Evolutionary conservation across 495 filamentous ascomycete genomes (phyloP).

Genomic region (Penicillium paxilli): DNA sequence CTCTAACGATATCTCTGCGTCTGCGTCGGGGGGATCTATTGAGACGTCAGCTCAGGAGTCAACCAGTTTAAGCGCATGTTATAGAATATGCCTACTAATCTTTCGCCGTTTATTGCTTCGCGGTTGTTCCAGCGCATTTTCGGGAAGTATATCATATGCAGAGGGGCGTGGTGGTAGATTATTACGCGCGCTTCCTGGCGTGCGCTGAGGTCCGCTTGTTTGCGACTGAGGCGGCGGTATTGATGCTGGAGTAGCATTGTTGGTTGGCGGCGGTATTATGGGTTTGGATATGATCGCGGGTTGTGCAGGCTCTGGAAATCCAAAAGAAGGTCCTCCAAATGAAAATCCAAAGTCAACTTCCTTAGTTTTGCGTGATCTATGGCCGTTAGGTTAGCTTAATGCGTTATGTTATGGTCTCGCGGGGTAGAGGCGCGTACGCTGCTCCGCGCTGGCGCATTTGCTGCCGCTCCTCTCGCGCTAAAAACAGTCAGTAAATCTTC

Average conservation of each 20-base stretch:
- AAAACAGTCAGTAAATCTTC: conserved; percentile 20
- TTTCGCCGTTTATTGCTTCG: conserved; percentile 25
- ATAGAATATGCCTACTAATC: conserved; percentile 21
- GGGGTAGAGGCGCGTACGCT: conserved; percentile 48
- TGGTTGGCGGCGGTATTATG: conserved; percentile 15
- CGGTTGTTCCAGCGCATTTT: conserved; percentile 12
- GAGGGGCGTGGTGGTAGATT: conserved; percentile 23
- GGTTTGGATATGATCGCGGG: conserved; percentile 21
- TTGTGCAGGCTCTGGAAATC: conserved; percentile 8
- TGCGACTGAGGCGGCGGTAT: conserved; percentile 10
- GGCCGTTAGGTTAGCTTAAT: conserved; percentile 18
- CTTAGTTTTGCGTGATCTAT: conserved; percentile 47
- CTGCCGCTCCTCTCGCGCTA: conserved; percentile 55
- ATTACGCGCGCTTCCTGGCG: conserved; percentile 28
- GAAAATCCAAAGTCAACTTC: conserved; percentile 54
- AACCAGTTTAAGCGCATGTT: background rate
- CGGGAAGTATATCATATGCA: conserved; percentile 27
- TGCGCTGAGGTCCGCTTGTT: conserved; percentile 9
- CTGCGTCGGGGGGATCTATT: conserved; percentile 15
- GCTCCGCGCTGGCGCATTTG: conserved; percentile 62
- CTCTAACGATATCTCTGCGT: conserved; percentile 1
- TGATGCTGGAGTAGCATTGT: conserved; percentile 9
- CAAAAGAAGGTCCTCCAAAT: conserved; percentile 30
- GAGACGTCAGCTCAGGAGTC: conserved; percentile 3
- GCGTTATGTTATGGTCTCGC: conserved; percentile 25